phyloP scores from a whole-genome alignment of 2,329 filamentous ascomycete genomes.

The Coleophoma eucalyptorum region DNA sequence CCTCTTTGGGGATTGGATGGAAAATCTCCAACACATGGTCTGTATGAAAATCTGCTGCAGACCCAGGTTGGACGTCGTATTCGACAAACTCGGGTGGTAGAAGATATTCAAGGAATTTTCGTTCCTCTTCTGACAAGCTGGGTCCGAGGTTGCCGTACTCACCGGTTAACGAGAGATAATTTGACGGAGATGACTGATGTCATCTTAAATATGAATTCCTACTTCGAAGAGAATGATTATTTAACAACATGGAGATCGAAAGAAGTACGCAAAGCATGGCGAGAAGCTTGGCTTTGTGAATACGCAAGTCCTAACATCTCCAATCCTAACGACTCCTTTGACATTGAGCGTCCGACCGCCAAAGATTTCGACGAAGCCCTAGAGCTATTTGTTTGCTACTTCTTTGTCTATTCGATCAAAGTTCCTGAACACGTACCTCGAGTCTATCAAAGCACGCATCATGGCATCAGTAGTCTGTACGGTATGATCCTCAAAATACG shows the following conservation, averaged over 20 bases:
- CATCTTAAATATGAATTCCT: slow-evolving; percentile 42
- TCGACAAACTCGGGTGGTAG: slow-evolving; percentile 28
- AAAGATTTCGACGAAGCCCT: slow-evolving; percentile 27
- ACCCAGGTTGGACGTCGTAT: slow-evolving; percentile 40
- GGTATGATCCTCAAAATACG: slow-evolving; percentile 54
- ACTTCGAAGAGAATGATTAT: slow-evolving; percentile 45
- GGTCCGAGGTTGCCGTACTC: slow-evolving; percentile 41
- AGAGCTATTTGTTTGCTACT: slow-evolving; percentile 33
- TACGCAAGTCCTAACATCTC: slow-evolving; percentile 32
- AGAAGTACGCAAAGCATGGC: slow-evolving; percentile 39
- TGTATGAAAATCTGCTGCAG: slow-evolving; percentile 50
- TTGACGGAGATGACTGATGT: slow-evolving; percentile 40
- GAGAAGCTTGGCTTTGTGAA: slow-evolving; percentile 41
- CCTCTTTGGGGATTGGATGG: slow-evolving; percentile 52
- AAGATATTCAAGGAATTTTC: slow-evolving; percentile 40
- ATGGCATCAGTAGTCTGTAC: slow-evolving; percentile 50
- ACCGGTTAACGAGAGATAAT: slow-evolving; percentile 34
- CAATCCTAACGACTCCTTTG: slow-evolving; percentile 20
- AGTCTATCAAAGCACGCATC: slow-evolving; percentile 54
- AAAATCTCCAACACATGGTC: slow-evolving; percentile 46
- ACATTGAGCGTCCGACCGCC: slow-evolving; percentile 28
- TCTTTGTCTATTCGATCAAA: slow-evolving; percentile 54
- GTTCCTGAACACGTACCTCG: slow-evolving; percentile 50
- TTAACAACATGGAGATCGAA: slow-evolving; percentile 41
- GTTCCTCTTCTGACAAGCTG: slow-evolving; percentile 39